These are phyloP conservation scores for Lotus japonicus DNA, from an alignment of 306 rosid species.

Conservation along the genomic window DNA sequence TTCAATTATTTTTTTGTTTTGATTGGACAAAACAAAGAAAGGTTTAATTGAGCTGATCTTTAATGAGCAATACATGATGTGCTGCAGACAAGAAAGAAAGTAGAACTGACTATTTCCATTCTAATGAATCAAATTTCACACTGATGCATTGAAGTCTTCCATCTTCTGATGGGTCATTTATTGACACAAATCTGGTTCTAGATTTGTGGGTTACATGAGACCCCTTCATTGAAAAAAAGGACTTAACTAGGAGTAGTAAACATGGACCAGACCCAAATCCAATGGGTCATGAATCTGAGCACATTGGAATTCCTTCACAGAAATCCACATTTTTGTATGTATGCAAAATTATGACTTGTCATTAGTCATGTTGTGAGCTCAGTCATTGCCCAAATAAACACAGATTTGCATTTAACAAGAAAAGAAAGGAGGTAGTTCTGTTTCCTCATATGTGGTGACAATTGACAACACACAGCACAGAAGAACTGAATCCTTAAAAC, in stretches of 20 bases:
- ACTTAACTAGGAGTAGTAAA: too few species aligned
- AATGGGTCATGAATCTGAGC: conserved; percentile 9
- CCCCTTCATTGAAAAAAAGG: too few species aligned
- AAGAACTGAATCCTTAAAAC: conserved; percentile 24
- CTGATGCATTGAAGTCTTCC: not conserved
- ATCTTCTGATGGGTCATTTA: not conserved
- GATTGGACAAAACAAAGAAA: conserved; percentile 7
- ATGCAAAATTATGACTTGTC: too few species aligned
- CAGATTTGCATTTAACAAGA: not conserved
- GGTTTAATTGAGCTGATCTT: not conserved
- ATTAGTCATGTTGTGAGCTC: not conserved
- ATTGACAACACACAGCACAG: conserved; percentile 15
- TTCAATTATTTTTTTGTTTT: not conserved
- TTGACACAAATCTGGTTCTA: not conserved
- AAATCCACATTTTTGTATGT: too few species aligned
- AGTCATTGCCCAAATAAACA: not conserved
- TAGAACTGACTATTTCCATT: not conserved
- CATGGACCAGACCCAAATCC: not conserved
- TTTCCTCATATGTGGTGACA: conserved; percentile 16
- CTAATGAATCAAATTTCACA: not conserved
- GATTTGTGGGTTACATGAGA: too few species aligned
- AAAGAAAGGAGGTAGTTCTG: conserved; percentile 5
- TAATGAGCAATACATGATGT: not conserved
- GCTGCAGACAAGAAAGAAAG: not conserved
- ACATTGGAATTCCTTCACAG: not conserved